Evolutionary conservation across 805 yeast genomes (phyloP).

Genomic region (Kluyveromyces starmeri): DNA sequence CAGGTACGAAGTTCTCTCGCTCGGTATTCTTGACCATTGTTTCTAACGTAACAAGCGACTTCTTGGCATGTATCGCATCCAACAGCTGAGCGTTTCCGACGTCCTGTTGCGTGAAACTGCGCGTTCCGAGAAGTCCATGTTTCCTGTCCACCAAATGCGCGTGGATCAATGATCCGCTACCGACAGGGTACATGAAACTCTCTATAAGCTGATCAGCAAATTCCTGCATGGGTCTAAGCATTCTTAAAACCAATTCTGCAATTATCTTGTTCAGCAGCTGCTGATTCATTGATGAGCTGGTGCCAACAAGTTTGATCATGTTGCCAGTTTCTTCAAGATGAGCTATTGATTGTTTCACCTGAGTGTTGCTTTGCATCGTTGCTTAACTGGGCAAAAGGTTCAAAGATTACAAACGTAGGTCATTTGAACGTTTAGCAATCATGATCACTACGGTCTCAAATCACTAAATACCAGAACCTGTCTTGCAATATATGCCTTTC

Average conservation of each 20-base stretch:
- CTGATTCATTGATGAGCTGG: constrained; percentile 4
- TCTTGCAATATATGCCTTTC: too few species aligned
- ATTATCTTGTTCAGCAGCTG: constrained; percentile 7
- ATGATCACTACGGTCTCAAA: too few species aligned
- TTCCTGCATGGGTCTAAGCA: constrained; percentile 18
- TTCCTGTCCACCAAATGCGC: neutral
- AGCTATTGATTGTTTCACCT: too few species aligned
- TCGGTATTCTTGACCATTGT: neutral
- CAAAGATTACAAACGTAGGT: too few species aligned
- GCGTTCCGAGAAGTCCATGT: neutral
- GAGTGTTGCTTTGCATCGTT: too few species aligned
- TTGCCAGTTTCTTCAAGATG: neutral
- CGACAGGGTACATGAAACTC: constrained; percentile 22
- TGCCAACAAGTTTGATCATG: constrained; percentile 4
- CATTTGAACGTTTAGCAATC: too few species aligned
- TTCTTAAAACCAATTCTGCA: constrained; percentile 13
- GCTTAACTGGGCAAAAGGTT: too few species aligned
- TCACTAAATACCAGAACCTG: too few species aligned
- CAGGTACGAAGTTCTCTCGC: neutral
- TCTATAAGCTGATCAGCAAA: constrained; percentile 22
- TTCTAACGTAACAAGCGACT: constrained; percentile 9
- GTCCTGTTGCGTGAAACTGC: constrained; percentile 7
- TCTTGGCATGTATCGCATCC: constrained; percentile 17
- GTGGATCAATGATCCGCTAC: constrained; percentile 1
- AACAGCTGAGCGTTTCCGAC: constrained; percentile 21